A percentile compares a stretch with the other conserved stretches of the same genome.
Conservation (phyloP, 73 alveolate species). For the Blepharisma stoltei region DNA sequence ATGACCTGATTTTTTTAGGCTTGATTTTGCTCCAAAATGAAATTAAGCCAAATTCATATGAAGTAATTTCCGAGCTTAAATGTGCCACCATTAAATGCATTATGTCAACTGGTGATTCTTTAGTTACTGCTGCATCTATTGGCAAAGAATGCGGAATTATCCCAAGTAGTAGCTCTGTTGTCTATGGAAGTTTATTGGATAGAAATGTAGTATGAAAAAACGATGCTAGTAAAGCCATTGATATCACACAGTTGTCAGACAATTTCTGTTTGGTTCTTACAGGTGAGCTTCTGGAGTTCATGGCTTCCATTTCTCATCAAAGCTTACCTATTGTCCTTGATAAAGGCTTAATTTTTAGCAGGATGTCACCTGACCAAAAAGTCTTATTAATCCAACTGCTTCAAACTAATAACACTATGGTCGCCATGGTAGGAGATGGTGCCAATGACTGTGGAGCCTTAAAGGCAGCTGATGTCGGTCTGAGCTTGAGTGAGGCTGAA, state of each 20-base stretch:
- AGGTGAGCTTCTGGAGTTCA: conserved; percentile 6
- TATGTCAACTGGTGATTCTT: conserved; percentile 96
- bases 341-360: conserved; percentile 90
- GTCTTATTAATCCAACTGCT: conserved; percentile 82
- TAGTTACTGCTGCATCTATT: conserved; percentile 88
- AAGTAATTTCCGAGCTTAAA: conserved; percentile 38
- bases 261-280: background rate
- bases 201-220: conserved; percentile 50
- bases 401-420: conserved; percentile 51
- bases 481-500: conserved; percentile 89
- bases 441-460: conserved; percentile 99
- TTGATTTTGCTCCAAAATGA: conserved; percentile 81
- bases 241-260: background rate
- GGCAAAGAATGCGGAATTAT: conserved; percentile 36
- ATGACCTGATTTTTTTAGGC: conserved; percentile 82
- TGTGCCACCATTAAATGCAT: conserved; percentile 41
- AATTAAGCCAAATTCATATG: conserved; percentile 63
- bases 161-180: too few species aligned
- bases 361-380: conserved; percentile 98
- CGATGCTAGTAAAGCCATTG: background rate
- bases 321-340: conserved; percentile 35
- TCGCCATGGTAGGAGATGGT: conserved; percentile 99
- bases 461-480: conserved; percentile 95
- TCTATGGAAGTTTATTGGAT: conserved; percentile 39
- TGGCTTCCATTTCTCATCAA: background rate